Evolutionary conservation across 1,284 basidiomycete genomes (phyloP).

Genomic region (Testicularia cyperi): DNA sequence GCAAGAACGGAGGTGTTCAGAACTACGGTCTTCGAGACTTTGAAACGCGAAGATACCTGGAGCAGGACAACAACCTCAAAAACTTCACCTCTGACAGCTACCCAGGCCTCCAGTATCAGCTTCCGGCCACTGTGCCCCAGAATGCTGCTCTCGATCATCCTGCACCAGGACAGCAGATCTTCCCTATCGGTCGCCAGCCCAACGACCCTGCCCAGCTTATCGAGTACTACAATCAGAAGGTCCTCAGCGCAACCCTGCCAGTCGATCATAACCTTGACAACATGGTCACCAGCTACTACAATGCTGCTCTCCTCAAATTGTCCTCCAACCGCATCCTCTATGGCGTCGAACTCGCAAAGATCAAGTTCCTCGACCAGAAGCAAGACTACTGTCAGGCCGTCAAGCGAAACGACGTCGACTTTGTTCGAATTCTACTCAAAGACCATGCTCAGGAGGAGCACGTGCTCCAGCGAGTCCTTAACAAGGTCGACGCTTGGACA

Average conservation of each 20-base stretch:
- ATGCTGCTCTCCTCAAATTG: constrained; percentile 2
- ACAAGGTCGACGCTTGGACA: constrained; percentile 3
- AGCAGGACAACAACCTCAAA: background rate
- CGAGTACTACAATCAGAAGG: background rate
- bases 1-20: too few species aligned
- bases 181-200: constrained; percentile 11
- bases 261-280: background rate
- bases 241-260: background rate
- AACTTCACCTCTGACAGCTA: background rate
- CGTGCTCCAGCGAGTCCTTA: constrained; percentile 3
- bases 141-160: constrained; percentile 4
- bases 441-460: constrained; percentile 5
- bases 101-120: background rate
- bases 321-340: constrained; percentile 3
- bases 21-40: too few species aligned
- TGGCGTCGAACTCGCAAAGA: constrained; percentile 5
- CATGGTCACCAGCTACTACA: background rate
- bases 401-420: background rate
- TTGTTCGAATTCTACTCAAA: background rate
- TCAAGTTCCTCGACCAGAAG: constrained; percentile 5
- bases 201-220: constrained; percentile 3
- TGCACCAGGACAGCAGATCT: constrained; percentile 2
- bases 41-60: too few species aligned
- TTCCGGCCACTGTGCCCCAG: background rate
- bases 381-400: constrained; percentile 2